Base-by-base conservation (phyloP, 495 filamentous ascomycete species). In the Aspergillus olivimuriae region DNA sequence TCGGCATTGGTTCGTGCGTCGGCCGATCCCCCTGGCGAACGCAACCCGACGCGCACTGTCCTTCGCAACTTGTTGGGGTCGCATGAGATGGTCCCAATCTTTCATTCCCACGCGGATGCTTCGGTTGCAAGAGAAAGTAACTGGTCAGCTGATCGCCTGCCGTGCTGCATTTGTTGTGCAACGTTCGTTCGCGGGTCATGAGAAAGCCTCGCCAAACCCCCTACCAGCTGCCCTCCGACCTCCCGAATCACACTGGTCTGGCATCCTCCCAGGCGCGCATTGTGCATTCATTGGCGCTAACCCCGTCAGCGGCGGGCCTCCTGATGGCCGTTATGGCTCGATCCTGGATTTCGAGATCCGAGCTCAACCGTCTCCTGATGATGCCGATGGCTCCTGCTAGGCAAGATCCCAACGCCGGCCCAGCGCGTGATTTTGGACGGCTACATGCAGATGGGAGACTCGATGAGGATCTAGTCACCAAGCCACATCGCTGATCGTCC, bases 351-450 rank as follows among this genome's bases (percentile, higher is more conserved):
- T 6, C 24, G 24, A 5, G 6, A 42, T 18, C 22, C 28, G 14
- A 17, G n/a, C 8, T 22, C 9, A 7, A 31, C 32, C 18, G n/a
- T 17, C 32, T 15, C 11, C 32, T 34, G 18, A 14, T 34, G 15
- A 26, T 38, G 18, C 28, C 23, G 34, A n/a, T 33, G 17, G 14
- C 24, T 41, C 42, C 35, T n/a, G n/a, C n/a, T n/a, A 24, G 24
- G 34, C 19, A 40, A 46, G 38, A 40, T 50, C 43, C 46, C 24
- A 28, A 28, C 24, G 11, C n/a, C 34, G 43, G 49, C 16, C 24
- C 30, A 37, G 43, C 46, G 49, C 49, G 52, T 55, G 52, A 55
- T 55, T 43, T 37, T 16, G 7, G 28, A 32, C 55, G 55, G 55
- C 33, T 50, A 42, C 49, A 31, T 58, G 52, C 56, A 58, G 46